Base-by-base conservation (phyloP, 495 filamentous ascomycete genomes). In the Daldinia childiae region DNA sequence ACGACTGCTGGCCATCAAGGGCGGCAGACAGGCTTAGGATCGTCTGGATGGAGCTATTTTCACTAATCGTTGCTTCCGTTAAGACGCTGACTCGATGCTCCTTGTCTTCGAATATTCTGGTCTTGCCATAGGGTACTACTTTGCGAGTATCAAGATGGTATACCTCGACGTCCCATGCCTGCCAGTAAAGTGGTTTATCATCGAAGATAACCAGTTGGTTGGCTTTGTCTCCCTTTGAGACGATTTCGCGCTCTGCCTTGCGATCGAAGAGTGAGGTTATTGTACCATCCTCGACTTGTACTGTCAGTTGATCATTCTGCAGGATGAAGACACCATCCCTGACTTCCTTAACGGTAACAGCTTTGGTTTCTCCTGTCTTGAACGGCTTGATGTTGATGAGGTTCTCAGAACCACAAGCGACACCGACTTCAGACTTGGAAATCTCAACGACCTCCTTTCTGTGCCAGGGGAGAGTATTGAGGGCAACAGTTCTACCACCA, bases 151-250 rank as follows among this genome's bases (percentile, higher is more conserved):
- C 91, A 24, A 97, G 87, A 68, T 98, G 95, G 82, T 91, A 99
- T 51, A 98, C 93, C 78, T 99, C 95, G 34, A 97, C 94, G 79
- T 99, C 95, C 95, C 95, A 99, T 1, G 94, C 95, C 81, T 99
- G 95, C 95, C 95, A 99, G 82, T 97, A 97, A 19, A 98, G 86
- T 17, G 95, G 95, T 81, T 98, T 98, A 80, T 99, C 95, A 76
- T 99, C 95, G 77, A 96, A 98, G 58, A 98, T 91, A 65, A 99
- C 94, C 7, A 97, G 85, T 75, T 98, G 94, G 58, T 94, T 95
- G 51, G 92, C 94, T 78, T 93, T 95, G 6, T 86, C 84, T 62
- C 91, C 93, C 67, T 90, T 85, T 15, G 93, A 82, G 55, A 99
- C 88, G 30, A 97, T 74, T 76, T 99, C 92, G 52, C 95, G 88